These are phyloP conservation scores for Phytopythium boreale DNA, from an alignment of 352 stramenopile species.

Conservation along the genomic window DNA sequence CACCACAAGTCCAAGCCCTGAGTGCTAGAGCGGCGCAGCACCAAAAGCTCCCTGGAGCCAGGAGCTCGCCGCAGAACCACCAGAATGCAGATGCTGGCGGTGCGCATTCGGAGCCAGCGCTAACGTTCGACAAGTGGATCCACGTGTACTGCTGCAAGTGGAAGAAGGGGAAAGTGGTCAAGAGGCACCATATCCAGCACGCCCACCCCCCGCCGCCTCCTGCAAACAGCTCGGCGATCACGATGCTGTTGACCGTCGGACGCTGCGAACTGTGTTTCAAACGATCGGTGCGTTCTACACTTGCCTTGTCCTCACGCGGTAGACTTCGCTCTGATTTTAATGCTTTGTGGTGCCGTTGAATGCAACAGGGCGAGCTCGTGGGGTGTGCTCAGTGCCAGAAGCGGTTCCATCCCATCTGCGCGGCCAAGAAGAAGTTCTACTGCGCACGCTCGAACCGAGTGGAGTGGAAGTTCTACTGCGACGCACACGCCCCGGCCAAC, in stretches of 20 bases:
- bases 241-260: constrained; percentile 4
- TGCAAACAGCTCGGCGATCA: constrained; percentile 17
- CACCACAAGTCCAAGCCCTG: not conserved
- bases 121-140: constrained; percentile 52
- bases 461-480: constrained; percentile 82
- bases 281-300: constrained; percentile 27
- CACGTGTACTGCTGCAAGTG: constrained; percentile 79
- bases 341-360: not conserved
- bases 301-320: not conserved
- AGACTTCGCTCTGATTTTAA: not conserved
- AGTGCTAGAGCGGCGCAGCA: not conserved
- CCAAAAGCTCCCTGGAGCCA: not conserved
- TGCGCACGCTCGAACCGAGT: constrained; percentile 52
- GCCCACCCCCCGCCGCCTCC: constrained; percentile 23
- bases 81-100: not conserved
- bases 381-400: constrained; percentile 59
- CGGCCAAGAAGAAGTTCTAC: constrained; percentile 60
- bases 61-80: not conserved
- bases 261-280: constrained; percentile 61
- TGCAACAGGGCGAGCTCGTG: constrained; percentile 40
- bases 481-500: constrained; percentile 51
- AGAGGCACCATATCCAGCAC: constrained; percentile 61
- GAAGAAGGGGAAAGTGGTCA: constrained; percentile 65
- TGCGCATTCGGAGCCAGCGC: not conserved
- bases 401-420: constrained; percentile 74